These are phyloP conservation scores for Dendrocalamus sinicus DNA, from an alignment of 176 grass and related monocot species.

Conservation along the genomic window DNA sequence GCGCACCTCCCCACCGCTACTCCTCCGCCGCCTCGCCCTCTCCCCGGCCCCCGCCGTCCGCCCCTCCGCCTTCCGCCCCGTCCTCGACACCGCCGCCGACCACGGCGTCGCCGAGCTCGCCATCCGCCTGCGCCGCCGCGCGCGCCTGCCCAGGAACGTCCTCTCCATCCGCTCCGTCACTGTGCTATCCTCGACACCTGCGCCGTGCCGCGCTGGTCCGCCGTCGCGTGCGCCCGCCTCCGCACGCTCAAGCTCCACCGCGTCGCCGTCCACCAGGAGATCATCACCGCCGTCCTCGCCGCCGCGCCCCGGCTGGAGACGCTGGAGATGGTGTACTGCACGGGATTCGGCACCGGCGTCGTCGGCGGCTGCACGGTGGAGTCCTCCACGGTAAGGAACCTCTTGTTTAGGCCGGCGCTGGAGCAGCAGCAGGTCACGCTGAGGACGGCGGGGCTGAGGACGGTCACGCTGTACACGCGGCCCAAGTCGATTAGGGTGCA, in stretches of 20 bases:
- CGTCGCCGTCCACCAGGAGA: constrained; percentile 39
- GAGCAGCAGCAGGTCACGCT: constrained; percentile 5
- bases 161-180: constrained; percentile 41
- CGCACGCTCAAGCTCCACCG: constrained; percentile 49
- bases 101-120: constrained; percentile 45
- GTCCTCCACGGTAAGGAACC: constrained; percentile 41
- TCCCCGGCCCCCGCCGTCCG: not conserved
- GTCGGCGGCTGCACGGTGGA: constrained; percentile 37
- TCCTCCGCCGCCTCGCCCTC: constrained; percentile 51
- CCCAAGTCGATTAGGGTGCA: not conserved
- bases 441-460: constrained; percentile 21
- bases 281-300: constrained; percentile 20
- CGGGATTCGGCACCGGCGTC: constrained; percentile 24
- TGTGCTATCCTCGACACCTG: constrained; percentile 43
- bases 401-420: constrained; percentile 31
- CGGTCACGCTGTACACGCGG: constrained; percentile 45
- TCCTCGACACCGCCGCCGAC: constrained; percentile 34
- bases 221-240: constrained; percentile 22
- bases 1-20: not conserved
- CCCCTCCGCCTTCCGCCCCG: constrained; percentile 22
- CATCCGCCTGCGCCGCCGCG: constrained; percentile 35
- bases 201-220: constrained; percentile 19
- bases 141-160: constrained; percentile 12
- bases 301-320: constrained; percentile 41
- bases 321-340: constrained; percentile 39